Percentiles rank a stretch among this genome's conserved stretches.
Conservation (phyloP, 257 asterid species). For the Solanum stenotomum region DNA sequence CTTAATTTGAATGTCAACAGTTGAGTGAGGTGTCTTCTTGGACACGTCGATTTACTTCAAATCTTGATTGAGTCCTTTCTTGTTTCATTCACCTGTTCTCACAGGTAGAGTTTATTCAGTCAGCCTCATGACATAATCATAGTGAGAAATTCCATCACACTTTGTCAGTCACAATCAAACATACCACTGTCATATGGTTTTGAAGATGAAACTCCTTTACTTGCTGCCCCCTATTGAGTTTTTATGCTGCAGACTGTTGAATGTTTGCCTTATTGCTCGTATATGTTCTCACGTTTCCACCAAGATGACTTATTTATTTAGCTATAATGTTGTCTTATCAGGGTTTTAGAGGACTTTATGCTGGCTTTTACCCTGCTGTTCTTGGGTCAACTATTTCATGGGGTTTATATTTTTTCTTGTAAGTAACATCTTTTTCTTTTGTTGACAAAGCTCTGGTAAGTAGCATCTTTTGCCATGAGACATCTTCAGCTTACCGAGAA, state of each 20-base stretch:
- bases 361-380: slow-evolving; percentile 95
- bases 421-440: slow-evolving; percentile 19
- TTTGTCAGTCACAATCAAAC: neutral
- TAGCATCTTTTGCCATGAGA: neutral
- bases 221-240: neutral
- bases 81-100: neutral
- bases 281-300: neutral
- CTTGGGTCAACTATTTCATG: slow-evolving; percentile 96
- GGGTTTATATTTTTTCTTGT: slow-evolving; percentile 95
- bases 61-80: neutral
- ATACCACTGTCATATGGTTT: neutral
- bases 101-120: neutral
- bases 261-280: neutral
- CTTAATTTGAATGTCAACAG: neutral
- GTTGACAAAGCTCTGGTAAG: neutral
- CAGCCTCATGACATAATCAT: neutral
- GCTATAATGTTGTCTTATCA: slow-evolving; percentile 22
- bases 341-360: slow-evolving; percentile 92
- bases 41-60: neutral
- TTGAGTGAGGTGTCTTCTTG: neutral
- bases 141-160: neutral
- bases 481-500: neutral
- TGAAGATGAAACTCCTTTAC: neutral
- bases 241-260: neutral
- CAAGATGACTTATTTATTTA: neutral